Evolutionary conservation across 192 early-diverging fungal species (phyloP).

Genomic region (Neocallimastix lanati): DNA sequence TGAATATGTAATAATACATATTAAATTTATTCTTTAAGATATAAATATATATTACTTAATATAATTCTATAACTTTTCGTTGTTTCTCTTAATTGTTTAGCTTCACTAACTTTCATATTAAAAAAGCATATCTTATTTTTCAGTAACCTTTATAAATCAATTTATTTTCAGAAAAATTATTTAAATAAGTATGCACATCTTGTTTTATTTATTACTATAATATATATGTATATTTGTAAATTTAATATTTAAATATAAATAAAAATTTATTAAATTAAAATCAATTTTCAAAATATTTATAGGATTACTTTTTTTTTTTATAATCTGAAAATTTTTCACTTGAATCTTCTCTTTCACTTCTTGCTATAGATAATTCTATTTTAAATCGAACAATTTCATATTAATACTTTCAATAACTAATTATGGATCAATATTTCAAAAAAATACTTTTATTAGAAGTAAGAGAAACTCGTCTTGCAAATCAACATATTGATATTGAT

Average conservation of each 20-base stretch:
- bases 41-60: background rate
- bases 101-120: slow-evolving; percentile 14
- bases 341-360: slow-evolving; percentile 7
- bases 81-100: background rate
- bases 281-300: background rate
- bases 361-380: slow-evolving; percentile 28
- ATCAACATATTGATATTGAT: slow-evolving; percentile 46
- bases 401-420: slow-evolving; percentile 26
- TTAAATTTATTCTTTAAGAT: background rate
- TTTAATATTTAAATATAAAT: too few relatives aligned
- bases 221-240: too few relatives aligned
- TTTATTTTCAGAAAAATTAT: slow-evolving; percentile 9
- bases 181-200: slow-evolving; percentile 23
- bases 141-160: slow-evolving; percentile 20
- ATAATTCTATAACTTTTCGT: background rate
- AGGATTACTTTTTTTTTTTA: slow-evolving; percentile 17
- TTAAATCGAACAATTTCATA: slow-evolving; percentile 25
- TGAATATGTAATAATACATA: background rate
- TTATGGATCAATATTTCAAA: slow-evolving; percentile 38
- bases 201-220: slow-evolving; percentile 19
- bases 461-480: slow-evolving; percentile 39
- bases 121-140: slow-evolving; percentile 26
- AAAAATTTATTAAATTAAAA: background rate
- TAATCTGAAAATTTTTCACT: slow-evolving; percentile 30
- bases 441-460: slow-evolving; percentile 26